Conservation (phyloP, 2,329 filamentous ascomycete species). For the Paraconiothyrium brasiliense region DNA sequence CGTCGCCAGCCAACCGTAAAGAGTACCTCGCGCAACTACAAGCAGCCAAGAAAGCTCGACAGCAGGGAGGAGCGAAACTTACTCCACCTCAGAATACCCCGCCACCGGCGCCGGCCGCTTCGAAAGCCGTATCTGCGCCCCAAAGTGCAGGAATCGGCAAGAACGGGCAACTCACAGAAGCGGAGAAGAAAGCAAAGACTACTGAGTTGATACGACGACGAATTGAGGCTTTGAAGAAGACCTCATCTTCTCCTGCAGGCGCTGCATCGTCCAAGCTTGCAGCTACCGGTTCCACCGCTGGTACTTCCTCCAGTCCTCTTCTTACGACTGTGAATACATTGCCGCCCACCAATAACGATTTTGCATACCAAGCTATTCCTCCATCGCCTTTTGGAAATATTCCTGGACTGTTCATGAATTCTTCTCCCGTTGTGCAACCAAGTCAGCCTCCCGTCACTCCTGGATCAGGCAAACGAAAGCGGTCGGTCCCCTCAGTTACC, state of each 20-base stretch:
- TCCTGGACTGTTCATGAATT: slow-evolving; percentile 63
- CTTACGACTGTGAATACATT: slow-evolving; percentile 10
- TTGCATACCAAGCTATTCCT: slow-evolving; percentile 19
- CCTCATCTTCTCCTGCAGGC: slow-evolving; percentile 18
- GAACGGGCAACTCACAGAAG: slow-evolving; percentile 37
- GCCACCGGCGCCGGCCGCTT: slow-evolving; percentile 23
- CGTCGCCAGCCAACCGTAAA: slow-evolving; percentile 69
- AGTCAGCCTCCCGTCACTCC: not conserved
- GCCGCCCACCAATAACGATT: slow-evolving; percentile 14
- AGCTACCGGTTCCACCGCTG: not conserved
- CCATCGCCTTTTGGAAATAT: slow-evolving; percentile 51
- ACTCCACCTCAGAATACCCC: slow-evolving; percentile 33
- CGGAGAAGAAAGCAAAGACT: slow-evolving; percentile 66
- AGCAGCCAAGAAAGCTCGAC: slow-evolving; percentile 74
- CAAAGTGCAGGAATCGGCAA: slow-evolving; percentile 27
- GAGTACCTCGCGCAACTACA: slow-evolving; percentile 80
- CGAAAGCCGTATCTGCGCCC: slow-evolving; percentile 23
- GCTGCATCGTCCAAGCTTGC: slow-evolving; percentile 9
- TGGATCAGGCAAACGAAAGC: slow-evolving; percentile 57
- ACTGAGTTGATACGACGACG: slow-evolving; percentile 82
- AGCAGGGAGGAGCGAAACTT: slow-evolving; percentile 32
- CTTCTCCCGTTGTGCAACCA: slow-evolving; percentile 23
- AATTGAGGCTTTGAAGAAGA: slow-evolving; percentile 69
- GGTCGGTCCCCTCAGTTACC: slow-evolving; percentile 75
- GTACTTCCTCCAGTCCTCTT: not conserved